phyloP scores from a whole-genome alignment of 495 filamentous ascomycete genomes.

The Mytilinidion resinicola region DNA sequence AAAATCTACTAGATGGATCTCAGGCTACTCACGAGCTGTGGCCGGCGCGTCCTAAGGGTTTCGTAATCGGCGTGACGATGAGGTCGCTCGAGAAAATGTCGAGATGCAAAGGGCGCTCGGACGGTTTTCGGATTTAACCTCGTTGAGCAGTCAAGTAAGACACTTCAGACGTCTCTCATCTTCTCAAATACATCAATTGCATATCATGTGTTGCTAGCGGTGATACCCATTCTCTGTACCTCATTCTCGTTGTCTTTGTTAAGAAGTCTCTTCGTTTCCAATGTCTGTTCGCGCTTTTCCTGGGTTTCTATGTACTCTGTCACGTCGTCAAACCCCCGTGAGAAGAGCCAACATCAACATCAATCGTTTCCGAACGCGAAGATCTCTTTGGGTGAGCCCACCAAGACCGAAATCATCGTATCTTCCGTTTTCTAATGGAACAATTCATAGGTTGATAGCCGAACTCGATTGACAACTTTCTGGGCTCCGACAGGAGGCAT shows the following conservation, averaged over 20 bases:
- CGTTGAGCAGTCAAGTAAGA: no score
- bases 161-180: no score
- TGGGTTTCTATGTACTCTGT: neutral
- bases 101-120: neutral
- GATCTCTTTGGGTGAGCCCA: neutral
- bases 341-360: neutral
- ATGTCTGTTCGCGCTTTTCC: neutral
- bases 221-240: neutral
- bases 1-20: no score
- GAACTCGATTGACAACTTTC: conserved; percentile 61
- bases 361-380: neutral
- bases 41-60: no score
- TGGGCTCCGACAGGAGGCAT: conserved; percentile 78
- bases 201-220: neutral
- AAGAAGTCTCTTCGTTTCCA: neutral
- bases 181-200: neutral
- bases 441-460: conserved; percentile 41
- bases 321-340: neutral
- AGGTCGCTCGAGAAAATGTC: neutral
- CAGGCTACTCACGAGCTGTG: no score
- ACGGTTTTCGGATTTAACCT: neutral
- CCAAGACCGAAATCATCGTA: neutral
- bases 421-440: neutral
- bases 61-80: neutral
- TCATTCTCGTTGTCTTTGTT: neutral